A percentile compares a stretch with the other conserved stretches of the same genome.
Evolutionary conservation across 768 basidiomycete species (phyloP).

Genomic region (Daedalea quercina): DNA sequence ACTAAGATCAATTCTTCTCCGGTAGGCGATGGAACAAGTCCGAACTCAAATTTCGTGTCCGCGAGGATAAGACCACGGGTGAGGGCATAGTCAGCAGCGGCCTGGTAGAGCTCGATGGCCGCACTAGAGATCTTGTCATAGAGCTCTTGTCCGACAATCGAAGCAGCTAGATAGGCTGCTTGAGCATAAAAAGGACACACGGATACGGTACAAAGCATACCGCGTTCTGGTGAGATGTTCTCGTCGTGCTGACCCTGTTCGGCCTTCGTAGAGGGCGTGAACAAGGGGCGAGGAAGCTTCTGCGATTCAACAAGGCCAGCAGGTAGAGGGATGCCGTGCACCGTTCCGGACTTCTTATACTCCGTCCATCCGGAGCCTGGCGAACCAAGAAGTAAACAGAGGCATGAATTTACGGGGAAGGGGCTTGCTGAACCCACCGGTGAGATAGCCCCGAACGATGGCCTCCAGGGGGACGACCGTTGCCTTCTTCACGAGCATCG

Average conservation of each 20-base stretch:
- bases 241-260: slow-evolving; percentile 93
- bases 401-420: neutral
- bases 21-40: slow-evolving; percentile 44
- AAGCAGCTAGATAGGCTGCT: slow-evolving; percentile 40
- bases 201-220: slow-evolving; percentile 33
- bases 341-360: slow-evolving; percentile 81
- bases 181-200: neutral
- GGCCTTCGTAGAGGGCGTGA: slow-evolving; percentile 97
- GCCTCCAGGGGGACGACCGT: slow-evolving; percentile 88
- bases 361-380: slow-evolving; percentile 94
- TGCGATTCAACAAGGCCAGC: slow-evolving; percentile 79
- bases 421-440: slow-evolving; percentile 50
- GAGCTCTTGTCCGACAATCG: slow-evolving; percentile 60
- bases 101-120: slow-evolving; percentile 61
- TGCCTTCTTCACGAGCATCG: slow-evolving; percentile 90
- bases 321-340: slow-evolving; percentile 79
- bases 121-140: slow-evolving; percentile 52
- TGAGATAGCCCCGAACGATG: slow-evolving; percentile 93
- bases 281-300: slow-evolving; percentile 74
- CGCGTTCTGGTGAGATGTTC: slow-evolving; percentile 96
- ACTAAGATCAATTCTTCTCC: slow-evolving; percentile 63
- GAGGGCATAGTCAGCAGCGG: slow-evolving; percentile 69
- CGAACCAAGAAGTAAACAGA: neutral
- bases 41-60: slow-evolving; percentile 99
- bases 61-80: slow-evolving; percentile 86